phyloP scores from a whole-genome alignment of 192 early-diverging fungal species.

The Entomortierella chlamydospora region DNA sequence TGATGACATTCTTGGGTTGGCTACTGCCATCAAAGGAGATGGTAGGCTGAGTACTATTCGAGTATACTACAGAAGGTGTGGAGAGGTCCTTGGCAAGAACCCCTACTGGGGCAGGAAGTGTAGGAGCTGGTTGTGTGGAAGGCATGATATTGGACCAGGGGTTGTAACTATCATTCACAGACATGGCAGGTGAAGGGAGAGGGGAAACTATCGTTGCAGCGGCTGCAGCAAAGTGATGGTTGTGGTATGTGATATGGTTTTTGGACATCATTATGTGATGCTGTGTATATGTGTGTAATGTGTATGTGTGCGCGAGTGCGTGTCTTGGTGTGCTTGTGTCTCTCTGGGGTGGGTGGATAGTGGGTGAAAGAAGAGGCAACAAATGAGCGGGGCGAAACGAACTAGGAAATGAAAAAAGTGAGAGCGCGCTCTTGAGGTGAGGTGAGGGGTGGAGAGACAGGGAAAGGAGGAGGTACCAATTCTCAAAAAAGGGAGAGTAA shows the following conservation, averaged over 20 bases:
- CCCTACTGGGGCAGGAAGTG: constrained; percentile 11
- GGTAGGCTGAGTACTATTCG: constrained; percentile 35
- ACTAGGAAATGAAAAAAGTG: constrained; percentile 24
- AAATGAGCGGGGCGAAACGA: constrained; percentile 5
- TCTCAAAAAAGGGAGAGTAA: constrained; percentile 12
- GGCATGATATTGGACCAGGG: constrained; percentile 49
- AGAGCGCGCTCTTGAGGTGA: constrained; percentile 20
- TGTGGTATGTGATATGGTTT: constrained; percentile 47
- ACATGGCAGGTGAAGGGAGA: constrained; percentile 51
- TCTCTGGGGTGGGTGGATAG: background rate
- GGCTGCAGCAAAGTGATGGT: constrained; percentile 43
- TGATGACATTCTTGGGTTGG: constrained; percentile 55
- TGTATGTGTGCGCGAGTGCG: constrained; percentile 3
- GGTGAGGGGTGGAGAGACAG: constrained; percentile 1
- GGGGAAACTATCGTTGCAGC: constrained; percentile 53
- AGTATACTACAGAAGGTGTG: constrained; percentile 51
- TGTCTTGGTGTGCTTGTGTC: background rate
- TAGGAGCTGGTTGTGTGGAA: background rate
- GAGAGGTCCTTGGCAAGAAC: constrained; percentile 27
- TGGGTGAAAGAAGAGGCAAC: constrained; percentile 2
- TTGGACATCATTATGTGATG: constrained; percentile 49
- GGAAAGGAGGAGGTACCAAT: constrained; percentile 8
- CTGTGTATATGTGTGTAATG: constrained; percentile 4
- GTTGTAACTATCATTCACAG: constrained; percentile 41
- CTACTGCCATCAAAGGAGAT: constrained; percentile 39